These are phyloP conservation scores for Epichloe bromicola DNA, from an alignment of 2,329 filamentous ascomycete genomes.

Conservation along the genomic window DNA sequence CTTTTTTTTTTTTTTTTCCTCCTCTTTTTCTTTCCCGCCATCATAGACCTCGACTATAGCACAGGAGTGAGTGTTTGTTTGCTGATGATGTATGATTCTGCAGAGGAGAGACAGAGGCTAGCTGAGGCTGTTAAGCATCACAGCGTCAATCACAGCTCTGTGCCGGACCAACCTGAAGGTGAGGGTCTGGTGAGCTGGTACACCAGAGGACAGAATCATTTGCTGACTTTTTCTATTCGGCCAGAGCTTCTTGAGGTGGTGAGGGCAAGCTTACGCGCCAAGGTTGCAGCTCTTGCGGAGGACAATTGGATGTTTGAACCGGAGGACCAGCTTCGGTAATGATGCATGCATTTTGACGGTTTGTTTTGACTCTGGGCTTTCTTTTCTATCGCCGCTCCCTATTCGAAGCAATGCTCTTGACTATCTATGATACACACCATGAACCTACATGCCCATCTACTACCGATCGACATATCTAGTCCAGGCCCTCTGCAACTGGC, in stretches of 20 bases:
- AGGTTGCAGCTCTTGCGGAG: slow-evolving; percentile 61
- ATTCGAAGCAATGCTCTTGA: no score
- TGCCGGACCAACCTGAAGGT: slow-evolving; percentile 55
- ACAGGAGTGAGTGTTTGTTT: not conserved
- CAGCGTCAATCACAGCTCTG: slow-evolving; percentile 38
- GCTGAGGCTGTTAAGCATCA: slow-evolving; percentile 50
- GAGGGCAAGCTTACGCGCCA: slow-evolving; percentile 55
- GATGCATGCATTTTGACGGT: slow-evolving; percentile 6
- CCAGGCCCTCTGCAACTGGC: slow-evolving; percentile 45
- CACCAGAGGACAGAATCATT: not conserved
- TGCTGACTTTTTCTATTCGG: not conserved
- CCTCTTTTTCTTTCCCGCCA: no score
- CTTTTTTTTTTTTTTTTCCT: no score
- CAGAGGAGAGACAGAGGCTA: slow-evolving; percentile 46
- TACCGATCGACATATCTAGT: slow-evolving; percentile 25
- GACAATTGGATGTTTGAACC: slow-evolving; percentile 88
- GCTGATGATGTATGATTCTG: not conserved
- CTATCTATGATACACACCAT: slow-evolving; percentile 1
- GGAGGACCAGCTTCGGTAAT: slow-evolving; percentile 38
- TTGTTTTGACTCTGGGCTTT: not conserved
- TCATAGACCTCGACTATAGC: not conserved
- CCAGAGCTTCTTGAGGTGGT: slow-evolving; percentile 58
- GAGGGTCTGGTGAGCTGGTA: slow-evolving; percentile 10
- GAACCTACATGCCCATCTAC: slow-evolving; percentile 2
- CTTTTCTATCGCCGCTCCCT: not conserved